Percentiles rank a stretch among this genome's conserved stretches.
Evolutionary conservation across 2,329 filamentous ascomycete genomes (phyloP).

Genomic region (Ustulina deusta): DNA sequence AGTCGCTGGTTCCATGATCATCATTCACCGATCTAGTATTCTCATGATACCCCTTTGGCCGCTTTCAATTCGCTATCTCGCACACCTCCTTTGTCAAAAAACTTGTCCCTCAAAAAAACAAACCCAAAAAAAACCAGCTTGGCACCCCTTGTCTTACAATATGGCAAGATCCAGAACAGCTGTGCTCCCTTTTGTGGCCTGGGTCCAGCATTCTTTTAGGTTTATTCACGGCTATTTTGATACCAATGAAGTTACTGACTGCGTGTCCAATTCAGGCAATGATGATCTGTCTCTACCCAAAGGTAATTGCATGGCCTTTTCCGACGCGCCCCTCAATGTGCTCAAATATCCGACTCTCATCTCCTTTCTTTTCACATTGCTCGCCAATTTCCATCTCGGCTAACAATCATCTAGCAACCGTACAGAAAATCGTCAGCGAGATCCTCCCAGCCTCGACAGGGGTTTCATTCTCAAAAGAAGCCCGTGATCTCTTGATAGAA

Average conservation of each 20-base stretch:
- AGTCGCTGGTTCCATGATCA: neutral
- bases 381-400: conserved; percentile 25
- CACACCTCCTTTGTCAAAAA: conserved; percentile 17
- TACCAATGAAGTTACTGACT: conserved; percentile 20
- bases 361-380: neutral
- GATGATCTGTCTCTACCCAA: conserved; percentile 75
- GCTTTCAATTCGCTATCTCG: neutral
- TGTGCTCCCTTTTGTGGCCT: conserved; percentile 22
- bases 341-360: neutral
- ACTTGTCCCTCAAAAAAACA: neutral
- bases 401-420: conserved; percentile 65
- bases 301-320: conserved; percentile 58
- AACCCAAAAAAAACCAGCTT: neutral
- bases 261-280: conserved; percentile 58
- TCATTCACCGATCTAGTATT: neutral
- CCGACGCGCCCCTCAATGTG: neutral
- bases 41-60: neutral
- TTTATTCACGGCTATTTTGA: neutral
- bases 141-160: conserved; percentile 23
- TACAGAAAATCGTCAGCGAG: conserved; percentile 91
- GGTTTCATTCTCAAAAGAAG: conserved; percentile 92
- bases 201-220: conserved; percentile 15
- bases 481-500: conserved; percentile 94
- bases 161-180: conserved; percentile 35
- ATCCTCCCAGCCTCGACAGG: conserved; percentile 82